Evolutionary conservation across 495 filamentous ascomycete genomes (phyloP), one percentile per base, ranked within the genome.

Genomic region (Amphirosellinia nigrospora): DNA sequence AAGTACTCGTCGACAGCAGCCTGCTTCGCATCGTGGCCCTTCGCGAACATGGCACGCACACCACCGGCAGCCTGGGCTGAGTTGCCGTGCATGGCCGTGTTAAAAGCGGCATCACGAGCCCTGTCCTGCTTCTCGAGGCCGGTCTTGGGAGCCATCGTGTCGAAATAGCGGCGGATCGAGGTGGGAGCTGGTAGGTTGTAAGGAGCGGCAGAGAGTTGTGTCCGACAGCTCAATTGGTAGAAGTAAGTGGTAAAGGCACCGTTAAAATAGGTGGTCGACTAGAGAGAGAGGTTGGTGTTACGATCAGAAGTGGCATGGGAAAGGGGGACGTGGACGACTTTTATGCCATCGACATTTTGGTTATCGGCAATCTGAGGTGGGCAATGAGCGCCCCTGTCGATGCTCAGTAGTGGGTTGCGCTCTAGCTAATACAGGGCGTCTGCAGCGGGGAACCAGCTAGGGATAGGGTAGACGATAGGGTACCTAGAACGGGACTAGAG

Each of bases 1-100:
- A 97, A 98, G 85, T 99, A 99, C 82, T 98, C 95, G 76, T 98
- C 94, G 41, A 97, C 88, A 60, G 96, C 95, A 59, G 93, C 88
- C 83, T 94, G 89, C 79, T 98, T 93, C 3, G 96, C 94, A 13
- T 83, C 84, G 62, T 85, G 83, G 81, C 95, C 91, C 84, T 99
- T 99, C 75, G 86, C 85, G 66, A 97, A 83, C 91, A 97, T 93
- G 70, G 96, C 92, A 72, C 86, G 82, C 75, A 98, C 87, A 75
- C 93, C 93, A 74, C 89, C 92, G 34, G 83, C 79, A 21, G 89
- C 86, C 73, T 89, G 79, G 50, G 93, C 85, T 23, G 93, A 93
- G 75, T 92, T 92, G 79, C 95, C 95, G 81, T 99, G 96, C 84
- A 98, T 85, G 64, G 88, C 94, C 80, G 93, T 89, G 85, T 93